Base-by-base conservation (phyloP, 306 rosid genomes). In the Fragaria nilgerrensis region DNA sequence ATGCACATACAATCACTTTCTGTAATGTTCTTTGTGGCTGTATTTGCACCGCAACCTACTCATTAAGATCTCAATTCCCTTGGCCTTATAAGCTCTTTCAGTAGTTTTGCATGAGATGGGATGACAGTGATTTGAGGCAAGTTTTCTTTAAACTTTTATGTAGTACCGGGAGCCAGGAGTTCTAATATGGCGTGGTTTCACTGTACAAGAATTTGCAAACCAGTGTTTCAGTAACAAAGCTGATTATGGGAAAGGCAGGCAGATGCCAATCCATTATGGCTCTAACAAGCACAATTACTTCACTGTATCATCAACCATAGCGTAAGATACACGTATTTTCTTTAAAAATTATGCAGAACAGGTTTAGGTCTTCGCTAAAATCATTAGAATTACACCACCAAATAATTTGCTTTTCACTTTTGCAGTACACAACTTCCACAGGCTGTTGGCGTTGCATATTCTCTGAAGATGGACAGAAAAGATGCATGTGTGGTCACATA, bases 391-490 rank as follows among this genome's bases (percentile, higher is more conserved):
- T 43, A 36, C 66, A 74, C 61, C 39, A 19, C 53, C 0, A 66
- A 49, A 72, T 77, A 41, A 29, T 71, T 79, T 61, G 17, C 63
- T 17, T 73, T 68, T 62, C 82, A 95, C 96, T 25, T 14, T 73
- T 68, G 66, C 81, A 95, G 97, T 25, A 78, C 99, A 13, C 97
- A 92, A 88, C 78, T 95, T 84, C 86, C 96, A 27, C 99, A 95
- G 55, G 97, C 99, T 25, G 99, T 95, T 80, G 97, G 99, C 71
- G 96, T 97, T 86, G 99, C 97, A 13, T 95, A 95, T 85, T 90
- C 99, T 63, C 79, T 95, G 76, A 95, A 92, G 86, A 87, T 92
- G 97, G 97, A 95, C 77, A 85, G 74, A 77, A 90, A 79, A 76
- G 87, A 89, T 77, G 99, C 96, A 22, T 95, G 99, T 75, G 91